These are phyloP conservation scores for Trametes sanguinea DNA, from an alignment of 768 basidiomycete genomes.

Conservation along the genomic window DNA sequence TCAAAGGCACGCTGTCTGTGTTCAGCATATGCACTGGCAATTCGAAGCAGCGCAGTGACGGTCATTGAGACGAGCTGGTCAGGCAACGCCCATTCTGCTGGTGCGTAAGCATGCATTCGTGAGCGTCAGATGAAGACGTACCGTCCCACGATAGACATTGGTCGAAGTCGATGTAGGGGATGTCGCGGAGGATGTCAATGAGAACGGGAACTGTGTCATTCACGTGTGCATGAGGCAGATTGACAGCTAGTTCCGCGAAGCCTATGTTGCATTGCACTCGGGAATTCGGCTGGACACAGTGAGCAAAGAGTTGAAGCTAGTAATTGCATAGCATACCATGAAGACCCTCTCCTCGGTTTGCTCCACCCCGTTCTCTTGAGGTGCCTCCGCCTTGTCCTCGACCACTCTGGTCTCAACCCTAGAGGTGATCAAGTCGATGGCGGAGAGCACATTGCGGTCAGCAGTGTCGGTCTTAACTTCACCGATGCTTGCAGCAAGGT, in stretches of 20 bases:
- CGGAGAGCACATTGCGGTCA: conserved; percentile 40
- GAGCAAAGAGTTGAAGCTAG: background rate
- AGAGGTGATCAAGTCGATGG: conserved; percentile 60
- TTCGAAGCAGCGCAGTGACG: conserved; percentile 70
- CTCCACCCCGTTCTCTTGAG: conserved; percentile 27
- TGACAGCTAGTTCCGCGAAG: conserved; percentile 75
- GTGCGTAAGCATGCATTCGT: background rate
- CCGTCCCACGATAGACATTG: conserved; percentile 79
- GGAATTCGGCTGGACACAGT: conserved; percentile 58
- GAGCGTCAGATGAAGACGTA: conserved; percentile 33
- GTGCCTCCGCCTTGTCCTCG: background rate
- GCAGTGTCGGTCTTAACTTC: conserved; percentile 40
- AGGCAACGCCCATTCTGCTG: conserved; percentile 79
- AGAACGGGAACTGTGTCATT: conserved; percentile 58
- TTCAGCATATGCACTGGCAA: conserved; percentile 55
- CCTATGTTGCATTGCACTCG: conserved; percentile 80
- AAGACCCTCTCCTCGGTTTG: conserved; percentile 50
- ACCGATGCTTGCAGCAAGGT: conserved; percentile 63
- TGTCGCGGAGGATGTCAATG: conserved; percentile 66
- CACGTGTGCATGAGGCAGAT: conserved; percentile 58
- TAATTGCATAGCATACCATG: conserved; percentile 56
- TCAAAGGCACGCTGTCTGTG: conserved; percentile 51
- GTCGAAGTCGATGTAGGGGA: conserved; percentile 79
- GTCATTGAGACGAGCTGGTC: conserved; percentile 84
- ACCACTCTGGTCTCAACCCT: conserved; percentile 52